Evolutionary conservation across 208 protist genomes (phyloP), one percentile per base, ranked within the genome.

Genomic region (Jaenimonas drosophilae): DNA sequence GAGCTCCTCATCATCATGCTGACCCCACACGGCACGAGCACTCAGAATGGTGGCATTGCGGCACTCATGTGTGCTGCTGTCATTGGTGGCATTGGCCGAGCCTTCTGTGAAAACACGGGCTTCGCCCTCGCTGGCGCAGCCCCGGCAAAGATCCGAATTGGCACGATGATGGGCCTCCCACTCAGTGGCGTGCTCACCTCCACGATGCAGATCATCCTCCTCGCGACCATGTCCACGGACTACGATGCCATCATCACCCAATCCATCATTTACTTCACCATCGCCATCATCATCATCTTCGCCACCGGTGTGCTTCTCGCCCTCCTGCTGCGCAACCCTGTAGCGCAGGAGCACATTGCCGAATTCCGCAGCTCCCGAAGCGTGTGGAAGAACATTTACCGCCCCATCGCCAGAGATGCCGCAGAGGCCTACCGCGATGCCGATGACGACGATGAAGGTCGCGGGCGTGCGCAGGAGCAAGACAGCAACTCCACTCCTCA

Each of bases 51-150:
- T 36, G 74, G 70, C 7, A 74, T 90, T 20, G 50, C 38, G 2
- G 59, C 76, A 7, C 47, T 83, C 14, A 58, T 93, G 19, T 3
- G 74, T 2, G 49, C 59, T 6, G 59, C 48, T 24, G 60, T 82
- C 44, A 31, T 79, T 4, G 59, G 53, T 26, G 77, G 76, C 21
- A 33, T 74, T 1, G 64, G 49, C n/a, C 70, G 64, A 9, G 73
- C 71, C 19, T 76, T 83, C 48, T 73, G 79, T 42, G 74, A 91
- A 41, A 71, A 74, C 26, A 80, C 70, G 25, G 54, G 64, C 19
- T 92, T 87, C 43, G 80, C 79, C 27, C 49, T 95, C 12, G 79
- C 64, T 32, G 77, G 64, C 16, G 54, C 66, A 0, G 71, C 76
- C 45, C 79, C 80, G 12, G 19, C 55, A 11, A 64, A 69, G 49